Conservation (phyloP, 2,329 filamentous ascomycete species). For the Davidsoniella neocaledoniae region DNA sequence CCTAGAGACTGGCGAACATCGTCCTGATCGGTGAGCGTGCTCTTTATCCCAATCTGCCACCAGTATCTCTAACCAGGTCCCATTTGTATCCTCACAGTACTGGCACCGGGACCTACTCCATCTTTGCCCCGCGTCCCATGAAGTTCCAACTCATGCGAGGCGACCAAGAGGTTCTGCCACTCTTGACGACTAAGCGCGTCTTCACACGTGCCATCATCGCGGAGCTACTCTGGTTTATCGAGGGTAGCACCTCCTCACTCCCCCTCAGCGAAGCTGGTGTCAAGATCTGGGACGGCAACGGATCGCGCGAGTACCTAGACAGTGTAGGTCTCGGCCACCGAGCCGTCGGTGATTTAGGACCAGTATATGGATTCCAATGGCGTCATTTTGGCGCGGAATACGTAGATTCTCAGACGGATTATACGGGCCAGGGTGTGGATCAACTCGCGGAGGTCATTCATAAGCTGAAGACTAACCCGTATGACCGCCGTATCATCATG, state of each 20-base stretch:
- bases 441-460: slow-evolving; percentile 81
- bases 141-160: slow-evolving; percentile 65
- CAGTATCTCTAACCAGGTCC: neutral
- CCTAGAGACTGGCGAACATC: slow-evolving; percentile 64
- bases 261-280: slow-evolving; percentile 64
- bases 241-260: slow-evolving; percentile 63
- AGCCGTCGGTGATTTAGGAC: slow-evolving; percentile 75
- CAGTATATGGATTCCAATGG: slow-evolving; percentile 98
- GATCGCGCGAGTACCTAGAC: slow-evolving; percentile 79
- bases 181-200: slow-evolving; percentile 94
- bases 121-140: slow-evolving; percentile 75
- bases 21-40: slow-evolving; percentile 55
- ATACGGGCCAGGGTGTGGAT: slow-evolving; percentile 76
- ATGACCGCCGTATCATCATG: slow-evolving; percentile 78
- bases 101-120: slow-evolving; percentile 77
- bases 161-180: slow-evolving; percentile 55
- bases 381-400: slow-evolving; percentile 93
- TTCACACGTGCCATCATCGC: slow-evolving; percentile 79
- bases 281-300: slow-evolving; percentile 98
- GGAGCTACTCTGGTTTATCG: slow-evolving; percentile 92
- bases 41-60: neutral
- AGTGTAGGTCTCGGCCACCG: slow-evolving; percentile 65
- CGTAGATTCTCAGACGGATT: slow-evolving; percentile 60
- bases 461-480: slow-evolving; percentile 69
- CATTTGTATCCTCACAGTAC: slow-evolving; percentile 39